A percentile compares a stretch with the other conserved stretches of the same genome.
Conservation (phyloP, 805 yeast genomes). For the Sungouiozyma ichnusensis region DNA sequence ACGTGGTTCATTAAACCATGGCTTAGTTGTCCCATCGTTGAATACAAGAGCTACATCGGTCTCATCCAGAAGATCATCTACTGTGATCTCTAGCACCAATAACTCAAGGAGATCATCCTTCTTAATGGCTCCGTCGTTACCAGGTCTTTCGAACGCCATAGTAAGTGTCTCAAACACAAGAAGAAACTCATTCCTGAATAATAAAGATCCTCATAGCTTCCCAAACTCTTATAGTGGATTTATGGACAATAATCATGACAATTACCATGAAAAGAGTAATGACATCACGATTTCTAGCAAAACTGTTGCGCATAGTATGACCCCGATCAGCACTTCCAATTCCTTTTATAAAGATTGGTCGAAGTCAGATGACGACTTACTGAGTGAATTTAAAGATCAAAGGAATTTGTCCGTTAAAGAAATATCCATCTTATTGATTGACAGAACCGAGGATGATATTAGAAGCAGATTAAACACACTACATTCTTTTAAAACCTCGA, state of each 20-base stretch:
- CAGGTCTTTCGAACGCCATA: constrained; percentile 4
- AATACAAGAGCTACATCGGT: background rate
- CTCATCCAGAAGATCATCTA: constrained; percentile 14
- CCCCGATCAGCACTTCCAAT: constrained; percentile 7
- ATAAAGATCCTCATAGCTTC: background rate
- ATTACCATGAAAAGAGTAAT: too few species aligned
- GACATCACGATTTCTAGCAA: constrained; percentile 7
- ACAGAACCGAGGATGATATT: constrained; percentile 64
- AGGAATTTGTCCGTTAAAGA: constrained; percentile 63
- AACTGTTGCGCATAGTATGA: constrained; percentile 6
- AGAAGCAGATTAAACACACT: constrained; percentile 38
- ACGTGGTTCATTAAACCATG: constrained; percentile 20
- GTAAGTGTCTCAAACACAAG: constrained; percentile 20
- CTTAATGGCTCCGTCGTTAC: constrained; percentile 1
- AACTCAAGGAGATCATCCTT: background rate
- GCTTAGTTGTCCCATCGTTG: constrained; percentile 1
- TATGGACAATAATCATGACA: constrained; percentile 2
- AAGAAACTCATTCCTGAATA: constrained; percentile 21
- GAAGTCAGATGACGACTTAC: constrained; percentile 59
- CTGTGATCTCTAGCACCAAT: constrained; percentile 13
- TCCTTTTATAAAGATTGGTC: constrained; percentile 31
- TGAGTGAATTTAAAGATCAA: constrained; percentile 39
- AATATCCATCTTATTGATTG: constrained; percentile 58
- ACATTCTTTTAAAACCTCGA: background rate
- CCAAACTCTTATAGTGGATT: background rate